Evolutionary conservation across 2,329 filamentous ascomycete genomes (phyloP), one percentile per base, ranked within the genome.

Genomic region (Neopestalotiopsis sp.): DNA sequence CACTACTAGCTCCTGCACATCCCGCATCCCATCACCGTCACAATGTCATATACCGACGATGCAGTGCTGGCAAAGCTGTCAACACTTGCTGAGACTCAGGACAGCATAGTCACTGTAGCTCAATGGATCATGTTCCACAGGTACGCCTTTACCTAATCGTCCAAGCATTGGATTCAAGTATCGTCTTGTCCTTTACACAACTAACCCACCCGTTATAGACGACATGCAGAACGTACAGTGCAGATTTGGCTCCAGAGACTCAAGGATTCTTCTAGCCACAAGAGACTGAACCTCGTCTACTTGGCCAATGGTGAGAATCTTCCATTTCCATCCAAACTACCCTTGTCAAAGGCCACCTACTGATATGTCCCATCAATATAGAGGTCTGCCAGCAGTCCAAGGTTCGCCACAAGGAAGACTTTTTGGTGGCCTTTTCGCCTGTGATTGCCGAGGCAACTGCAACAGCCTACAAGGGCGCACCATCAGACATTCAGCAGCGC

Each of bases 51-150:
- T 83, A 96, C 92, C 73, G 95, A 98, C 82, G 96, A 99, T 84
- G 93, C 94, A 61, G 94, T 99, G 68, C 90, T 95, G 80, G 94
- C 95, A 67, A 98, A 98, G 84, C 91, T 99, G 67, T 97, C 95
- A 40, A 94, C 94, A 57, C 89, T 99, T 71, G 98, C 97, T 81
- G 97, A 99, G 83, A 97, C 94, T 12, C 95, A 99, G 80, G 96
- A 99, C 79, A 97, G 94, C 82, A 98, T 99, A 77, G 89, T 97
- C 70, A 95, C 94, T 45, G 95, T 97, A 71, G 94, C 96, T 69
- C 95, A 98, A 90, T 99, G 97, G 97, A 96, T 99, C 71, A 97
- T 99, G 92, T 99, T 99, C 80, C 95, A 99, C 83, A 92, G 94
- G 94, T 97, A 90, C 71, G 80, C 24, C 24, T 4, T 28, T 28